phyloP scores from a whole-genome alignment of 345 rosid species.

The Boechera stricta region DNA sequence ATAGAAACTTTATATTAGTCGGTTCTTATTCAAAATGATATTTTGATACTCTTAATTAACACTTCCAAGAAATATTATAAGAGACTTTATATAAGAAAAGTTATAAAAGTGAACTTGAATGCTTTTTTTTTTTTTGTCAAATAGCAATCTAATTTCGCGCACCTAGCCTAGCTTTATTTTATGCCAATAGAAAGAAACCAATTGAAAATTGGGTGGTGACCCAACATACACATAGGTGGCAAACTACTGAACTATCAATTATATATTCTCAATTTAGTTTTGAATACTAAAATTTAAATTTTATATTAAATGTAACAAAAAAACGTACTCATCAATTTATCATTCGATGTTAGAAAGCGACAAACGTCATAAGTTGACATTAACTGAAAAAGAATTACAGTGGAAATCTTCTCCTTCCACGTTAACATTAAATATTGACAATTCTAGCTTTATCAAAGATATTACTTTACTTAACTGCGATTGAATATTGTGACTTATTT shows the following conservation, averaged over 20 bases:
- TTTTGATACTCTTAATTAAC: too few relatives aligned
- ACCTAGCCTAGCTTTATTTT: background rate
- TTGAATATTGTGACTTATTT: background rate
- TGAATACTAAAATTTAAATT: background rate
- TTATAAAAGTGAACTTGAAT: background rate
- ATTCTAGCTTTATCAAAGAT: slow-evolving; percentile 8
- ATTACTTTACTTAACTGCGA: background rate
- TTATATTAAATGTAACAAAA: background rate
- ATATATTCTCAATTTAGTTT: background rate
- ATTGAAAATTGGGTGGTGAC: slow-evolving; percentile 9
- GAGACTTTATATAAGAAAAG: background rate
- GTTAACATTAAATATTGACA: slow-evolving; percentile 7
- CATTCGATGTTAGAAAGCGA: slow-evolving; percentile 38
- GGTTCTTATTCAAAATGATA: too few relatives aligned
- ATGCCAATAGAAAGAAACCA: background rate
- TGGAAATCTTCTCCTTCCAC: slow-evolving; percentile 37
- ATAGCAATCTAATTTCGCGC: background rate
- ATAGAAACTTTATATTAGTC: too few relatives aligned
- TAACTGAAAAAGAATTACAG: slow-evolving; percentile 23
- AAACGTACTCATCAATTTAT: slow-evolving; percentile 27
- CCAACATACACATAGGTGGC: slow-evolving; percentile 30
- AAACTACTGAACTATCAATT: slow-evolving; percentile 30
- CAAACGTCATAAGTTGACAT: slow-evolving; percentile 42
- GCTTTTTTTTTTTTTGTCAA: background rate
- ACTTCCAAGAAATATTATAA: background rate